A percentile compares a stretch with the other conserved stretches of the same genome.
Conservation (phyloP, 2,329 filamentous ascomycete species). For the Davidsoniella neocaledoniae region DNA sequence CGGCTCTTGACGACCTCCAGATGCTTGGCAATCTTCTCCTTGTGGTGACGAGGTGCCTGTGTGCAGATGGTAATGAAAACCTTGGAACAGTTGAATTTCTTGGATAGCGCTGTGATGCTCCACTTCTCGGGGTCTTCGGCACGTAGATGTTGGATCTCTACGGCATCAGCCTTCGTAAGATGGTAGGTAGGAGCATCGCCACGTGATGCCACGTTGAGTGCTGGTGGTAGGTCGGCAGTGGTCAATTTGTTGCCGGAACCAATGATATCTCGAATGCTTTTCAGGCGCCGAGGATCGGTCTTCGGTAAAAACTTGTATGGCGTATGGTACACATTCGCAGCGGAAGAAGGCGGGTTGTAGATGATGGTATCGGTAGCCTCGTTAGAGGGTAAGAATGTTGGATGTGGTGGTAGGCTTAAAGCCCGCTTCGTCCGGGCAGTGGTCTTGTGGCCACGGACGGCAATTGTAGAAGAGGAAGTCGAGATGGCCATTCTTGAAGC, state of each 20-base stretch:
- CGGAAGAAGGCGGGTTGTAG: slow-evolving; percentile 39
- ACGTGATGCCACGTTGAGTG: slow-evolving; percentile 16
- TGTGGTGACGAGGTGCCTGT: slow-evolving; percentile 31
- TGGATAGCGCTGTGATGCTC: slow-evolving; percentile 36
- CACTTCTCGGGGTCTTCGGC: slow-evolving; percentile 35
- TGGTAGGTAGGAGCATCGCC: slow-evolving; percentile 26
- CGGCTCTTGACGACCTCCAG: slow-evolving; percentile 32
- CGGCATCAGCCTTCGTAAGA: slow-evolving; percentile 37
- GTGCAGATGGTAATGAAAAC: slow-evolving; percentile 43
- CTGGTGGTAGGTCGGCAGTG: slow-evolving; percentile 13
- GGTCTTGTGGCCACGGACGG: slow-evolving; percentile 31
- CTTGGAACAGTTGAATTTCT: slow-evolving; percentile 37
- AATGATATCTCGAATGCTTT: slow-evolving; percentile 30
- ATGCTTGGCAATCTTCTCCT: slow-evolving; percentile 27
- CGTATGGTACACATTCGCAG: slow-evolving; percentile 44
- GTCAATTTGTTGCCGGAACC: slow-evolving; percentile 16
- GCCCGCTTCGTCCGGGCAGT: slow-evolving; percentile 36
- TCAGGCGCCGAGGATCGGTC: slow-evolving; percentile 34
- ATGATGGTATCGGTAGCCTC: slow-evolving; percentile 26
- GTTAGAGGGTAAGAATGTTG: slow-evolving; percentile 34
- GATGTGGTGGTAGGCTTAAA: slow-evolving; percentile 43
- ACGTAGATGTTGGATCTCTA: slow-evolving; percentile 41
- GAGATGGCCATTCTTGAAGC: slow-evolving; percentile 15
- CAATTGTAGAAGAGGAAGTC: slow-evolving; percentile 16
- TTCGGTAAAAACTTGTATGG: slow-evolving; percentile 48